Evolutionary conservation across 495 filamentous ascomycete species (phyloP), one percentile per base, ranked within the genome.

Genomic region (Penicillium subrubescens): DNA sequence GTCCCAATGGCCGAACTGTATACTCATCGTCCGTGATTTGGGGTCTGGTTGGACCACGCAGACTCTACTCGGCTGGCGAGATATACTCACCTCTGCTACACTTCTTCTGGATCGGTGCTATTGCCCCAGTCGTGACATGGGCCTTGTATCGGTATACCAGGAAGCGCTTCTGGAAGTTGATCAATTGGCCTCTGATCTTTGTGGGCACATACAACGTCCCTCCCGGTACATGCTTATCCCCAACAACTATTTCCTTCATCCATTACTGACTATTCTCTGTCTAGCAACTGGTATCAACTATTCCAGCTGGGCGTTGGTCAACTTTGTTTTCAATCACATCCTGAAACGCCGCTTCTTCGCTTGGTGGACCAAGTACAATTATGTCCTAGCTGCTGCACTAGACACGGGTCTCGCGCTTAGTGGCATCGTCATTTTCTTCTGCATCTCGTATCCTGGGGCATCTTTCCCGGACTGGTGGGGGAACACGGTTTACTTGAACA

Each of bases 201-300:
- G 78, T 78, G 5, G 81, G 81, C 19, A 81, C 79, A 17, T 76
- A 74, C 61, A 79, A 82, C 59, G 72, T 76, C 3, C 75, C 75
- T 33, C 72, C 75, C 14, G 72, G 74, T 75, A 68, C 61, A 57
- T 63, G 2, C 10, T 21, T 57, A 27, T 19, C 34, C 34, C 21
- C 8, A 15, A n/a, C 19, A 17, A 19, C n/a, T 21, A 6, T 19
- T 57, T 8, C 3, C 19, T 29, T 21, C 19, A n/a, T 23, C 41
- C 1, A 27, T 52, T 7, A 60, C 25, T 14, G n/a, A 21, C 14
- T 33, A 17, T 33, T 59, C 3, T 34, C 17, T 34, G 63, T 43
- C 62, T 70, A 62, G 81, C 79, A 5, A 82, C 79, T n/a, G 79
- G 79, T 14, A 83, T 81, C 59, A 83, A 82, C 62, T 82, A 83